Percentiles rank a stretch among this genome's conserved stretches.
phyloP scores from a whole-genome alignment of 2,329 filamentous ascomycete species.

The Colletotrichum caudatum region DNA sequence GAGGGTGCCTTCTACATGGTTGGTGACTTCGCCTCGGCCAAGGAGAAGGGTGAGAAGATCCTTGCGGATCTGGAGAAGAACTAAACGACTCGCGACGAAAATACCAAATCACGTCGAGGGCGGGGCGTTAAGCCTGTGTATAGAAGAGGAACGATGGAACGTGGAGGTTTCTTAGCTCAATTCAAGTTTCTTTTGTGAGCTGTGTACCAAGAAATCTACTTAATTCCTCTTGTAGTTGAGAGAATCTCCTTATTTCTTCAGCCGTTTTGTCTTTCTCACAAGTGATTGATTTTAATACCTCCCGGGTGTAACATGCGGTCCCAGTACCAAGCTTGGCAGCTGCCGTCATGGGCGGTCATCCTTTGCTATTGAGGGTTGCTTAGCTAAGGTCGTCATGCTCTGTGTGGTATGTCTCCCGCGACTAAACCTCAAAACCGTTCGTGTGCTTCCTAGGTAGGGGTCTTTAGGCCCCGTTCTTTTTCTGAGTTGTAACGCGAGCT shows the following conservation, averaged over 20 bases:
- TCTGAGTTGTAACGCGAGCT: neutral
- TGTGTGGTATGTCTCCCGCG: neutral
- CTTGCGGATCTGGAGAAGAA: conserved; percentile 86
- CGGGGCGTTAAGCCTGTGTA: conserved; percentile 69
- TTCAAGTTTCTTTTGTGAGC: conserved; percentile 70
- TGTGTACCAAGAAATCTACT: conserved; percentile 70
- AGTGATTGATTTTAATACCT: neutral
- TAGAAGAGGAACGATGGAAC: conserved; percentile 67
- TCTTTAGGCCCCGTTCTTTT: neutral
- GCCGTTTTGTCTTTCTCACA: neutral
- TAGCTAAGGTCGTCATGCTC: neutral
- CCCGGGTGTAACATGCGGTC: neutral
- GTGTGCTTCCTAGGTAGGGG: neutral
- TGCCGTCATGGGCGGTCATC: neutral
- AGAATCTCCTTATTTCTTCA: conserved; percentile 42
- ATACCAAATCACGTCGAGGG: conserved; percentile 41
- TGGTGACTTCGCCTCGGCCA: conserved; percentile 92
- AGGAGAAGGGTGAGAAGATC: conserved; percentile 99
- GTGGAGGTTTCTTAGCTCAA: conserved; percentile 65
- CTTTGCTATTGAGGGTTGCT: neutral
- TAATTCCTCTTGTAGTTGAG: conserved; percentile 59
- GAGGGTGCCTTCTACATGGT: conserved; percentile 99
- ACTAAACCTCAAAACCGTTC: neutral
- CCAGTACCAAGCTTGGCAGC: neutral
- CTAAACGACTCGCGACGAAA: conserved; percentile 41